phyloP scores from a whole-genome alignment of 345 rosid genomes.

The Moricandia arvensis region DNA sequence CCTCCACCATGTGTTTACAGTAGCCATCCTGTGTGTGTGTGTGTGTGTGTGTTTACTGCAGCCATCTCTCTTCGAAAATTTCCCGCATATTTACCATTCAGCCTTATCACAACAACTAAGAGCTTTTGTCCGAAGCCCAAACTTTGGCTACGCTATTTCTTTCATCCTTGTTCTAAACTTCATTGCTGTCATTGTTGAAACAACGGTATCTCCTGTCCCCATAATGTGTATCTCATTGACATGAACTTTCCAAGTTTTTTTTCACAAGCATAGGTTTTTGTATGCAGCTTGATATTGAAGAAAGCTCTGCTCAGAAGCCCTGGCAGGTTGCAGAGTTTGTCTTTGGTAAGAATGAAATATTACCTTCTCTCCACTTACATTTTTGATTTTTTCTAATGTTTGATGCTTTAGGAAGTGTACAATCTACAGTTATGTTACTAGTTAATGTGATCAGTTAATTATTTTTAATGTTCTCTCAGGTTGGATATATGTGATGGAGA shows the following conservation, averaged over 20 bases:
- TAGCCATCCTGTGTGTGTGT: conserved; percentile 22
- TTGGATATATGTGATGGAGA: conserved; percentile 95
- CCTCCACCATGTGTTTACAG: conserved; percentile 45
- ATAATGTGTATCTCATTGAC: conserved; percentile 1
- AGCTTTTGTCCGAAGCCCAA: conserved; percentile 62
- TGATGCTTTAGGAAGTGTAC: neutral
- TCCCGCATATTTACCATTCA: conserved; percentile 60
- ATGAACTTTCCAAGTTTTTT: neutral
- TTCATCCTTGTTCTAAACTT: conserved; percentile 75
- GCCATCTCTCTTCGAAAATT: conserved; percentile 72
- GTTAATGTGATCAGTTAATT: neutral
- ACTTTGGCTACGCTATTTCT: conserved; percentile 72
- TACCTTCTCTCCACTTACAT: neutral
- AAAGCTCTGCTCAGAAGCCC: conserved; percentile 74
- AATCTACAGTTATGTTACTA: neutral
- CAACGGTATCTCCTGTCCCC: conserved; percentile 64
- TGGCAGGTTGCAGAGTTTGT: conserved; percentile 90
- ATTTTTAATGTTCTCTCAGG: conserved; percentile 47
- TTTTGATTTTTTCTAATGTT: neutral
- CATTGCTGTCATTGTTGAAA: conserved; percentile 78
- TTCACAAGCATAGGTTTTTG: neutral
- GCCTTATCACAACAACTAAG: conserved; percentile 70
- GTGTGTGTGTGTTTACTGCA: conserved; percentile 39
- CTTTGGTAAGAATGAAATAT: conserved; percentile 61
- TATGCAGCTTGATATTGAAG: conserved; percentile 86